Evolutionary conservation across 805 yeast species (phyloP).

Genomic region (Metschnikowia reukaufii): DNA sequence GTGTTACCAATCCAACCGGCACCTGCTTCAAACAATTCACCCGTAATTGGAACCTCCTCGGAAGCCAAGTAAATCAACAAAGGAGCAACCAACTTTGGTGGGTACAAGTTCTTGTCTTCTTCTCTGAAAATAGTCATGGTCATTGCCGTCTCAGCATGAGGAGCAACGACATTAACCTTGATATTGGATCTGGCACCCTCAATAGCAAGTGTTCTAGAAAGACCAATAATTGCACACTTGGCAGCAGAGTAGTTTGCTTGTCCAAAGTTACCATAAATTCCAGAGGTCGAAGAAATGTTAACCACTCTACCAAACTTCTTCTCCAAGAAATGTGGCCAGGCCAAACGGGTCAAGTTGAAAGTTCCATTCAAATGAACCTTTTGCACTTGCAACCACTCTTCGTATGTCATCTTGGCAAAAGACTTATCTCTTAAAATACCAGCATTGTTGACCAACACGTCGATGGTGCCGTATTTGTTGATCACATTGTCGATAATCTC

Average conservation of each 20-base stretch:
- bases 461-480: constrained; percentile 76
- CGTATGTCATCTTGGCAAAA: constrained; percentile 77
- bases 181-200: constrained; percentile 85
- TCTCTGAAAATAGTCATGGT: constrained; percentile 82
- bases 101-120: constrained; percentile 77
- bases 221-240: constrained; percentile 82
- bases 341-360: constrained; percentile 76
- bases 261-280: constrained; percentile 96
- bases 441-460: constrained; percentile 87
- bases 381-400: constrained; percentile 78
- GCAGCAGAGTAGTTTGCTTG: constrained; percentile 96
- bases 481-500: constrained; percentile 76
- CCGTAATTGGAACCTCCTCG: constrained; percentile 68
- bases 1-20: constrained; percentile 97
- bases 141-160: constrained; percentile 98
- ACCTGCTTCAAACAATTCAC: constrained; percentile 87
- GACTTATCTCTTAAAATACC: constrained; percentile 92
- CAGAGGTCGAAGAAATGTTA: constrained; percentile 93
- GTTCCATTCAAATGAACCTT: constrained; percentile 84
- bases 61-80: constrained; percentile 76
- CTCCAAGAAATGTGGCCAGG: constrained; percentile 85
- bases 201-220: constrained; percentile 80
- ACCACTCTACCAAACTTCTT: constrained; percentile 80
- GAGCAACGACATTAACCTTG: constrained; percentile 82
- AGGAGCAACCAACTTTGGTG: constrained; percentile 90